A percentile compares a stretch with the other conserved stretches of the same genome.
Evolutionary conservation across 2,329 filamentous ascomycete species (phyloP).

Genomic region (Cytospora schulzeri): DNA sequence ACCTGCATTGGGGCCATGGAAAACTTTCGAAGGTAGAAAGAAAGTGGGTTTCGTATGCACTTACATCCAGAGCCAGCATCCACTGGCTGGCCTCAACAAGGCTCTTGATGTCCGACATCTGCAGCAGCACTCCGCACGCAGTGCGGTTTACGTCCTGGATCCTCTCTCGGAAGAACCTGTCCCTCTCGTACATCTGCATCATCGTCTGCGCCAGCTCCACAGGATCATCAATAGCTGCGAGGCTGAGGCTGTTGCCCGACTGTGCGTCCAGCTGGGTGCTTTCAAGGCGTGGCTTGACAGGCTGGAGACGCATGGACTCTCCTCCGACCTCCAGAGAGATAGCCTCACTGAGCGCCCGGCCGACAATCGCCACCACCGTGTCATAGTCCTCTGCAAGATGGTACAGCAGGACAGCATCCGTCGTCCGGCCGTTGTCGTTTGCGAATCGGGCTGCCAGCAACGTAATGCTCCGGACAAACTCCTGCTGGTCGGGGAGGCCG

Average conservation of each 20-base stretch:
- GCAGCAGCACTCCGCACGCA: constrained; percentile 58
- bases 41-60: constrained; percentile 35
- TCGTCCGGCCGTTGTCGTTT: constrained; percentile 90
- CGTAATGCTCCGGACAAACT: constrained; percentile 91
- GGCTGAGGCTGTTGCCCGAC: constrained; percentile 59
- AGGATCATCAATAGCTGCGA: constrained; percentile 62
- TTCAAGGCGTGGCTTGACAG: constrained; percentile 70
- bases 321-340: constrained; percentile 85
- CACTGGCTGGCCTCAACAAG: constrained; percentile 57
- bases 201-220: constrained; percentile 62
- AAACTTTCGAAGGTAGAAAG: not conserved
- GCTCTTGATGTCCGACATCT: constrained; percentile 64
- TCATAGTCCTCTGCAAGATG: constrained; percentile 96
- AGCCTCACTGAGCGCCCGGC: constrained; percentile 85
- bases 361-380: constrained; percentile 87
- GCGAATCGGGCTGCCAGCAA: constrained; percentile 89
- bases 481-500: constrained; percentile 74
- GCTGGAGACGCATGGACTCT: constrained; percentile 75
- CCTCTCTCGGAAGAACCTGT: constrained; percentile 61
- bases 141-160: constrained; percentile 60
- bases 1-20: not conserved
- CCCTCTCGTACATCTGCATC: constrained; percentile 64
- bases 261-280: constrained; percentile 43
- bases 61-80: constrained; percentile 61
- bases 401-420: constrained; percentile 91